Conservation (phyloP, 306 rosid genomes). For the Trifolium dubium region DNA sequence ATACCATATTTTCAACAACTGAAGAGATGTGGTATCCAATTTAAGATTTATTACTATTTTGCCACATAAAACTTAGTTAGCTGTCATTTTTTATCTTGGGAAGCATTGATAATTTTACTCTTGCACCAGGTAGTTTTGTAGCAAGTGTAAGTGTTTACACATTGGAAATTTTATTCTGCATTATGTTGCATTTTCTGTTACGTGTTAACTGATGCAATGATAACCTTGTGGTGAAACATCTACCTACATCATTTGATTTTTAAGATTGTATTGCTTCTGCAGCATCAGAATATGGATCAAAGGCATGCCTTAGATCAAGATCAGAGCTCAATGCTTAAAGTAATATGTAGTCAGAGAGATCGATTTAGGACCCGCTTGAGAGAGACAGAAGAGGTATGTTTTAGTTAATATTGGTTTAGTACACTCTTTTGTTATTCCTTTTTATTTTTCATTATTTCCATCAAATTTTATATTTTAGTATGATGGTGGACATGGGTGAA, state of each 20-base stretch:
- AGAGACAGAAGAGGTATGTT: constrained; percentile 90
- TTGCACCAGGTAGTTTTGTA: constrained; percentile 4
- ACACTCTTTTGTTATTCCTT: constrained; percentile 22
- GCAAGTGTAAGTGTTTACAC: not conserved
- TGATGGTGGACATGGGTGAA: constrained; percentile 32
- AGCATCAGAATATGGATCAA: constrained; percentile 71
- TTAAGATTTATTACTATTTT: constrained; percentile 27
- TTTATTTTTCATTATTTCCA: constrained; percentile 15
- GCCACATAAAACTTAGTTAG: not conserved
- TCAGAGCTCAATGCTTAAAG: constrained; percentile 98
- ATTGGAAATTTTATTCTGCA: constrained; percentile 11
- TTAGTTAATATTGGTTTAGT: constrained; percentile 15
- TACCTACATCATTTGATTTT: constrained; percentile 29
- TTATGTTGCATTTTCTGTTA: constrained; percentile 14
- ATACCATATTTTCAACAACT: constrained; percentile 32
- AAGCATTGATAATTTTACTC: constrained; percentile 19
- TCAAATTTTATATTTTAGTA: constrained; percentile 37
- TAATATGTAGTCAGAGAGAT: constrained; percentile 94
- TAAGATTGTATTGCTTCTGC: constrained; percentile 33
- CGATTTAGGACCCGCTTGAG: constrained; percentile 91
- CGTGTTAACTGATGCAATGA: not conserved
- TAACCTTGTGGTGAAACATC: constrained; percentile 7
- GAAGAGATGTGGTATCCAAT: constrained; percentile 3
- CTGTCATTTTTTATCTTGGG: constrained; percentile 11
- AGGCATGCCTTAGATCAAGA: constrained; percentile 77